These are phyloP conservation scores for Meyerozyma guilliermondii DNA, from an alignment of 1,139 yeast genomes.

Conservation along the genomic window DNA sequence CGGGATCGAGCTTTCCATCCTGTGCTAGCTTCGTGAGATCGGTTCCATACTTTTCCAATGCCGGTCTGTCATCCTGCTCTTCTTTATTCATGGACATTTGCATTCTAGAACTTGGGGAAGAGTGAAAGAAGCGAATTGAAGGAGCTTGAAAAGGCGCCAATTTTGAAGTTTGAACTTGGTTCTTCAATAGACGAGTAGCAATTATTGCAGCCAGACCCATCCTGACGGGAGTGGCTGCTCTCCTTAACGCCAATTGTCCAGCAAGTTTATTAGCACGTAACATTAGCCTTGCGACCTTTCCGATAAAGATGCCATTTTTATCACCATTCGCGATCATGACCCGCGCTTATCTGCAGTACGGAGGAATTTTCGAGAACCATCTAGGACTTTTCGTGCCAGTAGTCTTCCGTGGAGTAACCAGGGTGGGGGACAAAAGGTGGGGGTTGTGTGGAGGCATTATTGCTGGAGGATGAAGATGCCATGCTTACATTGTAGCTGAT, in stretches of 20 bases:
- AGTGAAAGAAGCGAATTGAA: slow-evolving; percentile 13
- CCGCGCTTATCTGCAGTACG: not conserved
- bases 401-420: slow-evolving; percentile 27
- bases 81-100: slow-evolving; percentile 43
- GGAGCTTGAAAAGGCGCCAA: not conserved
- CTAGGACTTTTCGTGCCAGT: slow-evolving; percentile 24
- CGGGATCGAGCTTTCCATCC: slow-evolving; percentile 92
- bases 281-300: not conserved
- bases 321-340: not conserved
- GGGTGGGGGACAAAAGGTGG: slow-evolving; percentile 34
- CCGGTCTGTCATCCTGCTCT: slow-evolving; percentile 59
- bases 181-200: not conserved
- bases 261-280: not conserved
- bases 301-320: not conserved
- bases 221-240: not conserved
- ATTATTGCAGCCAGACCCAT: not conserved
- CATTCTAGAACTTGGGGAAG: slow-evolving; percentile 13
- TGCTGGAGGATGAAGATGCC: not conserved
- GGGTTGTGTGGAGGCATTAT: slow-evolving; percentile 11
- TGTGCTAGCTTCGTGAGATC: slow-evolving; percentile 82
- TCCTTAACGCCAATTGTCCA: not conserved
- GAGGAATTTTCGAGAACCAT: not conserved
- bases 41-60: slow-evolving; percentile 81
- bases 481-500: not conserved
- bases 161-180: not conserved